phyloP scores from a whole-genome alignment of 2,329 filamentous ascomycete genomes.

The Hymenoscyphus occultus region DNA sequence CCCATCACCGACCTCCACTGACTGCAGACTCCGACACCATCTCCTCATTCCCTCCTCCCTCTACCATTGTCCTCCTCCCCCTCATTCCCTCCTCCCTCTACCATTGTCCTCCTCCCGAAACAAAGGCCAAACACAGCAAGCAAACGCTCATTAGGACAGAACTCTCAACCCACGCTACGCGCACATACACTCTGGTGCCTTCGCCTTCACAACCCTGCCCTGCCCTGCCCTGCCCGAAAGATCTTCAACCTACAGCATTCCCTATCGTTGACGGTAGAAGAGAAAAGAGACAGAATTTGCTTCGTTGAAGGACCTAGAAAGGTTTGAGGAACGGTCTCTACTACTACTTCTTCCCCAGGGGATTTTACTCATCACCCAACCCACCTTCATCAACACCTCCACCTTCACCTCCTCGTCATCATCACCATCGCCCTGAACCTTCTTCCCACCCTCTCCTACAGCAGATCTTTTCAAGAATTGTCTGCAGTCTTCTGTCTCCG shows the following conservation, averaged over 20 bases:
- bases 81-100: slow-evolving; percentile 8
- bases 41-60: slow-evolving; percentile 6
- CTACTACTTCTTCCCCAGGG: slow-evolving; percentile 35
- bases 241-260: neutral
- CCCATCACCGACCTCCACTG: neutral
- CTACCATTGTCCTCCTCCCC: slow-evolving; percentile 22
- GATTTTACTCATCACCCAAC: slow-evolving; percentile 17
- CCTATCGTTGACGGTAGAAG: neutral
- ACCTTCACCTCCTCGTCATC: slow-evolving; percentile 23
- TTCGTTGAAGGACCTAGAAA: slow-evolving; percentile 33
- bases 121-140: slow-evolving; percentile 30
- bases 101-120: slow-evolving; percentile 27
- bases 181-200: slow-evolving; percentile 3
- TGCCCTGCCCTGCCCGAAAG: no score
- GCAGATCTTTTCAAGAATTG: slow-evolving; percentile 26
- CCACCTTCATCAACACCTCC: slow-evolving; percentile 30
- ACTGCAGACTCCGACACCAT: slow-evolving; percentile 4
- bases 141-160: slow-evolving; percentile 21
- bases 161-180: neutral
- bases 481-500: slow-evolving; percentile 33
- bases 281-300: slow-evolving; percentile 19
- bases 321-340: slow-evolving; percentile 39
- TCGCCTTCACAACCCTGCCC: neutral
- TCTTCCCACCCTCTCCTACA: slow-evolving; percentile 29
- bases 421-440: slow-evolving; percentile 33